Base-by-base conservation (phyloP, 129 eudicot species). In the Chrysanthemum makinoi region DNA sequence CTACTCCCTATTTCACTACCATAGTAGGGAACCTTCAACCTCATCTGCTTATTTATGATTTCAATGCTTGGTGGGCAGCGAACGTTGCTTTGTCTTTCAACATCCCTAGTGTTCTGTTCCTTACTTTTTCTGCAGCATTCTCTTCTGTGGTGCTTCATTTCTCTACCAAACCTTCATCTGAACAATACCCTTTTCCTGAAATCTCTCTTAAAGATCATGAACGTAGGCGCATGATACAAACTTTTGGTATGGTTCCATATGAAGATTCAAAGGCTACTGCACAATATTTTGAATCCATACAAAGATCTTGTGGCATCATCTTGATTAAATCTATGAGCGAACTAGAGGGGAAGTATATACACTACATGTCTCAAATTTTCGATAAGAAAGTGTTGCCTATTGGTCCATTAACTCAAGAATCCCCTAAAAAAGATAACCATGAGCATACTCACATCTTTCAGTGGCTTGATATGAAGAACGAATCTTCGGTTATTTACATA, bases 321-420 rank as follows among this genome's bases (percentile, higher is more conserved):
- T 55, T 83, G 76, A 20, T 66, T 44, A 79, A 75, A 0, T 53
- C 24, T 10, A 72, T 44, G 12, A 62, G 70, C 24, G 82, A 72
- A 28, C 22, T 83, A 0, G 85, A 83, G 18, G 88, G 82, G 56
- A 76, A 72, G 53, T 83, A 83, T 53, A 35, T 68, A 0, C 77
- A 80, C 48, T 76, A 56, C 65, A 24, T 83, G 2, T 52, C 80
- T 1, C 3, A 11, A 2, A 2, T 74, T 10, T 1, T 4, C 5
- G 39, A 17, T 2, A 75, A 68, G 59, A 72, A 62, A 65, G 2
- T 83, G 0, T 65, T 83, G 12, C 77, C 88, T 1, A 67, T 72
- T 4, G 88, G 88, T 13, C 59, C 84, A 15, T 55, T 80, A 6
- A 80, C 80, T 62, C 66, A 72, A 59, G 76, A 65, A 7, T n/a